A percentile compares a stretch with the other conserved stretches of the same genome.
Evolutionary conservation across 2,329 filamentous ascomycete genomes (phyloP).

Genomic region (Paecilomyces sp.): DNA sequence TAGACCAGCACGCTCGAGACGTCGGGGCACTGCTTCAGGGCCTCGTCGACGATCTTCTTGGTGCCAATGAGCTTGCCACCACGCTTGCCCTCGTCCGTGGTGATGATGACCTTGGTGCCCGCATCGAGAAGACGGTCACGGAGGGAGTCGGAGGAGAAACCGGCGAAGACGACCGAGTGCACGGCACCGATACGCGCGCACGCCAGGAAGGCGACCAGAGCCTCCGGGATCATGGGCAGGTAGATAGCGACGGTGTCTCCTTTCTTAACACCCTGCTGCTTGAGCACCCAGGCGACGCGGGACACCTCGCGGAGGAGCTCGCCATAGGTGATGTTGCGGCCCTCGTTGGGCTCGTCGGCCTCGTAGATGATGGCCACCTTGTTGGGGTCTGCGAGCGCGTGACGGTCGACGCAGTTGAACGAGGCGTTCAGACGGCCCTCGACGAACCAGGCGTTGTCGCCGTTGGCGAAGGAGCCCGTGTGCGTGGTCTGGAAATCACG

Average conservation of each 20-base stretch:
- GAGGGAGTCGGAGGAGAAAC: conserved; percentile 93
- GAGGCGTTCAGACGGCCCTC: conserved; percentile 92
- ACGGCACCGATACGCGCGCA: conserved; percentile 88
- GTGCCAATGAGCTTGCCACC: conserved; percentile 95
- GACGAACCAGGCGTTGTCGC: conserved; percentile 89
- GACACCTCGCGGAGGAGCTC: conserved; percentile 92
- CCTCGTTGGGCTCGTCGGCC: conserved; percentile 81
- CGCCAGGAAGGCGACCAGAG: conserved; percentile 82
- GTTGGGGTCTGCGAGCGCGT: conserved; percentile 90
- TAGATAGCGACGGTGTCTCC: conserved; percentile 97
- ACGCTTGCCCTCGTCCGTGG: conserved; percentile 93
- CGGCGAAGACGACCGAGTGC: conserved; percentile 96
- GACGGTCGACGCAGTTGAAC: conserved; percentile 95
- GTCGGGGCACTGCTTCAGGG: conserved; percentile 88
- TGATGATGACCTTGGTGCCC: conserved; percentile 88
- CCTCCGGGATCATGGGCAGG: conserved; percentile 97
- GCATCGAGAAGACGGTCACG: conserved; percentile 92
- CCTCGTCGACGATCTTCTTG: conserved; percentile 98
- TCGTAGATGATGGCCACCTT: conserved; percentile 98
- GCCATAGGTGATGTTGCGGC: conserved; percentile 83
- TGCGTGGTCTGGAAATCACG: conserved; percentile 86
- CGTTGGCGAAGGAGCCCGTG: conserved; percentile 65
- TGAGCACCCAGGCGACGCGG: conserved; percentile 76
- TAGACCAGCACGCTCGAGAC: conserved; percentile 82
- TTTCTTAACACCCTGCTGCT: conserved; percentile 93